A percentile compares a stretch with the other conserved stretches of the same genome.
Conservation (phyloP, 768 basidiomycete genomes). For the Daedaleopsis sinensis region DNA sequence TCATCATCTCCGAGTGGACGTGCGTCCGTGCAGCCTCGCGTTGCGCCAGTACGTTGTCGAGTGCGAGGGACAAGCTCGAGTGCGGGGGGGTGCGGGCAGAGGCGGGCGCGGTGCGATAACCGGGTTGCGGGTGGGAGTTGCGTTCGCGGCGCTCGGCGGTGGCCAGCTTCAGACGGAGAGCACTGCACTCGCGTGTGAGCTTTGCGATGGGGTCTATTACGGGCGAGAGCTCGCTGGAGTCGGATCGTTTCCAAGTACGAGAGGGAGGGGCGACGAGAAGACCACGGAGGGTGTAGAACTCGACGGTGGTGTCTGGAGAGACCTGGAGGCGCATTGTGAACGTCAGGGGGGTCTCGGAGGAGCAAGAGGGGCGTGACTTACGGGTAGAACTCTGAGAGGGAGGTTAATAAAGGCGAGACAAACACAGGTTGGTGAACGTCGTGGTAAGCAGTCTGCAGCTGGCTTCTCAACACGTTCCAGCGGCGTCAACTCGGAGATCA, state of each 20-base stretch:
- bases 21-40: conserved; percentile 18
- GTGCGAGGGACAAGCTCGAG: neutral
- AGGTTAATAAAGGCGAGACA: conserved; percentile 6
- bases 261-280: conserved; percentile 24
- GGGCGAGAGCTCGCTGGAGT: conserved; percentile 35
- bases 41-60: conserved; percentile 9
- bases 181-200: conserved; percentile 44
- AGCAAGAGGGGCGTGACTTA: conserved; percentile 7
- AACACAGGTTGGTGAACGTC: conserved; percentile 13
- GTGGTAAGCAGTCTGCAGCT: conserved; percentile 14
- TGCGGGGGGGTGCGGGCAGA: conserved; percentile 25
- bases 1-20: conserved; percentile 38
- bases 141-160: conserved; percentile 41
- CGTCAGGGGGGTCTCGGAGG: conserved; percentile 7
- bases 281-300: conserved; percentile 55
- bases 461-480: conserved; percentile 18
- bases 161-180: conserved; percentile 47
- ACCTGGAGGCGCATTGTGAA: conserved; percentile 39
- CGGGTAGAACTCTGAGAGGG: neutral
- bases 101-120: conserved; percentile 19
- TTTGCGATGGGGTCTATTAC: conserved; percentile 43
- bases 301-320: conserved; percentile 59
- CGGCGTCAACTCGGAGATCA: conserved; percentile 18
- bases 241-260: conserved; percentile 24
- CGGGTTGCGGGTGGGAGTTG: conserved; percentile 11